Percentiles rank a stretch among this genome's conserved stretches.
Evolutionary conservation across 2,329 filamentous ascomycete species (phyloP).

Genomic region (Clonostachys sp.): DNA sequence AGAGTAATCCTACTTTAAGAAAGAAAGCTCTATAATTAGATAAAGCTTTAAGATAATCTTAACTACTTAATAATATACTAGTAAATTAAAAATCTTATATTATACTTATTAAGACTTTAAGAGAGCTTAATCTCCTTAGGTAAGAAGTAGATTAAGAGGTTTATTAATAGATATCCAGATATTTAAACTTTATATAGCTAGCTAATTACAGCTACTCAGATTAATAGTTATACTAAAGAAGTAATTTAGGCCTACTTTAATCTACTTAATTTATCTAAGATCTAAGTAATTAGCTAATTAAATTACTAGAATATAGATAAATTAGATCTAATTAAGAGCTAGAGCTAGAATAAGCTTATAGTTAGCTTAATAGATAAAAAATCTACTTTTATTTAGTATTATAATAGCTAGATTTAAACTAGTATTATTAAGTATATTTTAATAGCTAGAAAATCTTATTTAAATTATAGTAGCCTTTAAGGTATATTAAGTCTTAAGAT

Average conservation of each 20-base stretch:
- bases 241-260: neutral
- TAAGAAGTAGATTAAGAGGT: too few relatives aligned
- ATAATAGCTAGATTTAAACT: neutral
- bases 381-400: neutral
- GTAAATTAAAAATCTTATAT: neutral
- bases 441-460: neutral
- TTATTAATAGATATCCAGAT: neutral
- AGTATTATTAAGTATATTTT: slow-evolving; percentile 3
- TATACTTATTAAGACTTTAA: neutral
- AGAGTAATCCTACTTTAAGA: too few relatives aligned
- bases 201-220: neutral
- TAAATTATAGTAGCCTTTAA: too few relatives aligned
- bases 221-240: neutral
- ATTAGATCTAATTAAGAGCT: neutral
- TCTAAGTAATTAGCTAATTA: neutral
- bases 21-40: neutral
- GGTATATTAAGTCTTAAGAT: too few relatives aligned
- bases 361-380: neutral
- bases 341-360: neutral
- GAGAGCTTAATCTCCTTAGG: too few relatives aligned
- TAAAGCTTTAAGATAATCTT: neutral
- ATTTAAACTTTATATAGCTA: neutral
- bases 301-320: neutral
- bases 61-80: neutral
- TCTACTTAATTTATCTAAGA: neutral